Evolutionary conservation across 2,329 filamentous ascomycete genomes (phyloP).

Genomic region (Trichoderma polysporum): DNA sequence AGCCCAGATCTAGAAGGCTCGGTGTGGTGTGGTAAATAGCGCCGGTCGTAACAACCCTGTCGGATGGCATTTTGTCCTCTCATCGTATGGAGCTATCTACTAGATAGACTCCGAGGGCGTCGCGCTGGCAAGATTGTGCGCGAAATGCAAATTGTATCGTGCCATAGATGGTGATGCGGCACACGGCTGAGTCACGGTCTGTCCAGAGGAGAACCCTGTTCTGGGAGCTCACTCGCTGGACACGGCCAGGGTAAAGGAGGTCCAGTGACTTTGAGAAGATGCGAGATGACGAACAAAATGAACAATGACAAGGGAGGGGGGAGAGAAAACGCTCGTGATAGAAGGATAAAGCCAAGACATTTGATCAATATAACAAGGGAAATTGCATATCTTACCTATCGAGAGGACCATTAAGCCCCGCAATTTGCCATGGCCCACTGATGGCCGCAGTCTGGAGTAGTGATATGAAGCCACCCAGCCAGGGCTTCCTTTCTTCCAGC

Average conservation of each 20-base stretch:
- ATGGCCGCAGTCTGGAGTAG: conserved; percentile 73
- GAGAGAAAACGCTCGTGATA: conserved; percentile 19
- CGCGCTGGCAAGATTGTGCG: background rate
- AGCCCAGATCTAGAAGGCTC: conserved; percentile 24
- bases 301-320: conserved; percentile 31
- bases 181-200: background rate
- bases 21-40: conserved; percentile 19
- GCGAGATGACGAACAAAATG: conserved; percentile 35
- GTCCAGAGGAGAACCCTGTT: background rate
- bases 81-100: conserved; percentile 5
- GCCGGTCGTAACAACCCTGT: conserved; percentile 1
- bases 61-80: conserved; percentile 1
- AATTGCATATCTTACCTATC: conserved; percentile 72
- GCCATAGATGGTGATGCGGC: background rate
- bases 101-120: conserved; percentile 21
- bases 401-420: conserved; percentile 71
- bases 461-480: conserved; percentile 74
- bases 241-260: conserved; percentile 39
- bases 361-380: conserved; percentile 1
- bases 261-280: conserved; percentile 50
- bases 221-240: conserved; percentile 25
- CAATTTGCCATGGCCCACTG: conserved; percentile 72
- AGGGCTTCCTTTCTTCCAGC: conserved; percentile 81
- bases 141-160: background rate
- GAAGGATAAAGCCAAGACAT: conserved; percentile 22